A percentile compares a stretch with the other conserved stretches of the same genome.
These are phyloP conservation scores for Acanthamoeba sp. DNA, from an alignment of 208 protist species.

Conservation along the genomic window DNA sequence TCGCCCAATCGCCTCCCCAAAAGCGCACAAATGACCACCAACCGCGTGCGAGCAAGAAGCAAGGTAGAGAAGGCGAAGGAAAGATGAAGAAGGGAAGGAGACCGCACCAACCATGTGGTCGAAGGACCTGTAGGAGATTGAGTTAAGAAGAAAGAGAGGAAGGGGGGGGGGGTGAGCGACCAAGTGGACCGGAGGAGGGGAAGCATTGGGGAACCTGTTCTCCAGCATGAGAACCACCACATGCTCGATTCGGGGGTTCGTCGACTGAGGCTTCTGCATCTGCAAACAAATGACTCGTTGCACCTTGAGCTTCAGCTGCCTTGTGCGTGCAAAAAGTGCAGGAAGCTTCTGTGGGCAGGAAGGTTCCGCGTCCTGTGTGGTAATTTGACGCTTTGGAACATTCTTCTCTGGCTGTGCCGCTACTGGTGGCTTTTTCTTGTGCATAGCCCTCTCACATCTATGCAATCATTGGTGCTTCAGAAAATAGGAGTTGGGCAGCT, in stretches of 20 bases:
- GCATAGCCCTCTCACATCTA: too few species aligned
- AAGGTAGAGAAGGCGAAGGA: not conserved
- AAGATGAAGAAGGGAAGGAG: not conserved
- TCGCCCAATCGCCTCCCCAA: too few species aligned
- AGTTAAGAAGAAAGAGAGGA: not conserved
- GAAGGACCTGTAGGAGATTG: not conserved
- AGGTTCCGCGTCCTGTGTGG: too few species aligned
- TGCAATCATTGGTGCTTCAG: too few species aligned
- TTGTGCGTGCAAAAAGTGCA: too few species aligned
- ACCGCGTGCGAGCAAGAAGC: not conserved
- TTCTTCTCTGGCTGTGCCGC: too few species aligned
- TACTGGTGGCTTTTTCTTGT: too few species aligned
- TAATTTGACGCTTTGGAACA: too few species aligned
- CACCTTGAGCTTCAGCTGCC: too few species aligned
- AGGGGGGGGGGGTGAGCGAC: not conserved
- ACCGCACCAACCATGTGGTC: constrained; percentile 16
- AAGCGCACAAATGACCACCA: not conserved
- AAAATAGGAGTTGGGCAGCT: too few species aligned
- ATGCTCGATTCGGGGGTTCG: constrained; percentile 54
- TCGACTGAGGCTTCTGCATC: constrained; percentile 57
- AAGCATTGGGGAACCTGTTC: constrained; percentile 23
- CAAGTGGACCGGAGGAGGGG: not conserved
- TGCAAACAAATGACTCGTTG: too few species aligned
- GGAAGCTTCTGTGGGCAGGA: too few species aligned
- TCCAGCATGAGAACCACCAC: constrained; percentile 54